A percentile compares a stretch with the other conserved stretches of the same genome.
phyloP scores from a whole-genome alignment of 2,329 filamentous ascomycete genomes.

The Knoxdaviesia proteae region DNA sequence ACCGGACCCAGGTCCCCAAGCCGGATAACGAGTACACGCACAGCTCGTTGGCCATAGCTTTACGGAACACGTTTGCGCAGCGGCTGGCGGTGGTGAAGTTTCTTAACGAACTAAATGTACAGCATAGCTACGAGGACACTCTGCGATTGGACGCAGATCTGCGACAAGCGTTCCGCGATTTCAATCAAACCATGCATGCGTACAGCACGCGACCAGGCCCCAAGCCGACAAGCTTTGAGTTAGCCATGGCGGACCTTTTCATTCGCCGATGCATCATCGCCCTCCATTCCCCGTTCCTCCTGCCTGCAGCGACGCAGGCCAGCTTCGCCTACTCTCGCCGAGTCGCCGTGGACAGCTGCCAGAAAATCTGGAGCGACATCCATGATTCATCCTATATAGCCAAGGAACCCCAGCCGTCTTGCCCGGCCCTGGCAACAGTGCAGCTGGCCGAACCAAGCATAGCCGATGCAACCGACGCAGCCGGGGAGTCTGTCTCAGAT shows the following conservation, averaged over 20 bases:
- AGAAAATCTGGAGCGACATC: conserved; percentile 20
- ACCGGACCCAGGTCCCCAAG: conserved; percentile 7
- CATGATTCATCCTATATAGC: too few relatives aligned
- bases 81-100: conserved; percentile 20
- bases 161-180: conserved; percentile 17
- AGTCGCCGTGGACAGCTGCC: conserved; percentile 22
- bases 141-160: conserved; percentile 22
- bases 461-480: conserved; percentile 1
- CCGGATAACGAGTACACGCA: conserved; percentile 17
- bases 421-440: conserved; percentile 12
- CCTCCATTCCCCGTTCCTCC: conserved; percentile 32
- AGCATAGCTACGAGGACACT: conserved; percentile 19
- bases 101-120: conserved; percentile 19
- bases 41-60: conserved; percentile 17
- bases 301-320: conserved; percentile 17
- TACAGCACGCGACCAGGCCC: conserved; percentile 5
- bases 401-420: too few relatives aligned
- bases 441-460: conserved; percentile 4
- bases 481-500: conserved; percentile 3
- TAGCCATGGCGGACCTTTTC: conserved; percentile 25
- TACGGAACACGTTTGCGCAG: conserved; percentile 19
- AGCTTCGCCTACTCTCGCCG: conserved; percentile 29
- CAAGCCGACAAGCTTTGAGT: conserved; percentile 16
- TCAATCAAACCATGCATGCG: conserved; percentile 14
- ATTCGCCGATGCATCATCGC: conserved; percentile 32